A percentile compares a stretch with the other conserved stretches of the same genome.
Conservation (phyloP, 1,284 basidiomycete species). For the Phylloboletellus chloephorus region DNA sequence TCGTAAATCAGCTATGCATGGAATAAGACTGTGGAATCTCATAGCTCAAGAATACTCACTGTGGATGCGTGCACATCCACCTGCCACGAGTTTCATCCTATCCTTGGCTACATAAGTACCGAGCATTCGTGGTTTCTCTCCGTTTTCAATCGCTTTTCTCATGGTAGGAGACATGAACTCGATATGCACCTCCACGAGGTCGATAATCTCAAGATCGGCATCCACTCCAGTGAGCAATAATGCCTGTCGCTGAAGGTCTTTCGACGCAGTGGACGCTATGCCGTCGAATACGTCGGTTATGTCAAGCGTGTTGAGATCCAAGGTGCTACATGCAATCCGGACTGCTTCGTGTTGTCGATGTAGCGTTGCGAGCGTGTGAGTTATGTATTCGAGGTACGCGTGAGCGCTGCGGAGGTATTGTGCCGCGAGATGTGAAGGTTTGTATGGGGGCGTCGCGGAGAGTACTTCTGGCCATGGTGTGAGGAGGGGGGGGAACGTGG, state of each 20-base stretch:
- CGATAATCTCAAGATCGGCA: constrained; percentile 64
- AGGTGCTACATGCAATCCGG: constrained; percentile 58
- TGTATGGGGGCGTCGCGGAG: constrained; percentile 64
- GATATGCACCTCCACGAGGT: constrained; percentile 58
- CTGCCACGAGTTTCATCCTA: constrained; percentile 76
- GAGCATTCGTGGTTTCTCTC: constrained; percentile 61
- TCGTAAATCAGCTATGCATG: constrained; percentile 48
- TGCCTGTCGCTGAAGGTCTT: constrained; percentile 61
- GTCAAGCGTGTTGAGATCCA: constrained; percentile 66
- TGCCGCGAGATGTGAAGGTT: constrained; percentile 57
- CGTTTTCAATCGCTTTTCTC: constrained; percentile 61
- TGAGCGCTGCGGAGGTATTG: constrained; percentile 61
- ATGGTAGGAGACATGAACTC: constrained; percentile 68
- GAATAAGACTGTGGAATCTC: not conserved
- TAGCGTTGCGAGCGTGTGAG: constrained; percentile 45
- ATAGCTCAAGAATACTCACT: constrained; percentile 36
- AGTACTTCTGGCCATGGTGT: constrained; percentile 45
- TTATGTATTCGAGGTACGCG: constrained; percentile 55
- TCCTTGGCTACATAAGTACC: constrained; percentile 73
- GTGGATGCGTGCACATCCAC: constrained; percentile 67
- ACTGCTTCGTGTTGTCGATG: constrained; percentile 62
- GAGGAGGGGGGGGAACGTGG: not conserved
- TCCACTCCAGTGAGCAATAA: constrained; percentile 55
- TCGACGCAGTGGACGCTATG: constrained; percentile 47
- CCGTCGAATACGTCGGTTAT: constrained; percentile 66